A percentile compares a stretch with the other conserved stretches of the same genome.
Conservation (phyloP, 2,329 filamentous ascomycete genomes). For the Sporothrix protearum region DNA sequence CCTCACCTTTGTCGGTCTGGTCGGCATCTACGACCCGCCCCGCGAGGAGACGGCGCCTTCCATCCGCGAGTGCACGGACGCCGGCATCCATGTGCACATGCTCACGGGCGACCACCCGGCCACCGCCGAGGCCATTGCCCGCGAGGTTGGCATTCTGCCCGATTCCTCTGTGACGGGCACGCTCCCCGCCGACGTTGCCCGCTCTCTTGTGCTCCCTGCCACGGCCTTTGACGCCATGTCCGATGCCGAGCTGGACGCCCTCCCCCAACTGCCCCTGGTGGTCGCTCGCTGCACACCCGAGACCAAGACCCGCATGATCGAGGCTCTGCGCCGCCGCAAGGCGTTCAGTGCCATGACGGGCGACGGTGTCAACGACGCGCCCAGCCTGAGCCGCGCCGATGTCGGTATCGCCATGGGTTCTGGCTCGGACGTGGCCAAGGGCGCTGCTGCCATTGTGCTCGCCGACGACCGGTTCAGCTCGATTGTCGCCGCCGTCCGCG, state of each 20-base stretch:
- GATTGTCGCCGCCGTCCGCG: conserved; percentile 77
- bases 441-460: conserved; percentile 75
- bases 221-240: conserved; percentile 74
- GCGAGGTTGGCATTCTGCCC: conserved; percentile 73
- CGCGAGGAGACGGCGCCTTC: conserved; percentile 73
- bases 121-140: conserved; percentile 73
- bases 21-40: conserved; percentile 82
- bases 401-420: conserved; percentile 91
- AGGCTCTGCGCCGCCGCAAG: conserved; percentile 72
- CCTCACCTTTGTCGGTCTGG: conserved; percentile 73
- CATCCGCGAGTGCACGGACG: conserved; percentile 65
- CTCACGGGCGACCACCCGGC: conserved; percentile 78
- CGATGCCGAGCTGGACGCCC: conserved; percentile 69
- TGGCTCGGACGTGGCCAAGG: conserved; percentile 81
- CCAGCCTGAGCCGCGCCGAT: conserved; percentile 74
- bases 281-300: conserved; percentile 80
- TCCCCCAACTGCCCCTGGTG: conserved; percentile 73
- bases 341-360: conserved; percentile 84
- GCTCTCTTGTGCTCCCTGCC: conserved; percentile 65
- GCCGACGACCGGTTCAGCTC: conserved; percentile 87
- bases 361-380: conserved; percentile 83
- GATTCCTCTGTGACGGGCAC: conserved; percentile 60
- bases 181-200: conserved; percentile 47
- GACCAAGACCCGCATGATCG: conserved; percentile 89
- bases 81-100: conserved; percentile 79